phyloP scores from a whole-genome alignment of 2,329 filamentous ascomycete species.

The Colletotrichum karsti region DNA sequence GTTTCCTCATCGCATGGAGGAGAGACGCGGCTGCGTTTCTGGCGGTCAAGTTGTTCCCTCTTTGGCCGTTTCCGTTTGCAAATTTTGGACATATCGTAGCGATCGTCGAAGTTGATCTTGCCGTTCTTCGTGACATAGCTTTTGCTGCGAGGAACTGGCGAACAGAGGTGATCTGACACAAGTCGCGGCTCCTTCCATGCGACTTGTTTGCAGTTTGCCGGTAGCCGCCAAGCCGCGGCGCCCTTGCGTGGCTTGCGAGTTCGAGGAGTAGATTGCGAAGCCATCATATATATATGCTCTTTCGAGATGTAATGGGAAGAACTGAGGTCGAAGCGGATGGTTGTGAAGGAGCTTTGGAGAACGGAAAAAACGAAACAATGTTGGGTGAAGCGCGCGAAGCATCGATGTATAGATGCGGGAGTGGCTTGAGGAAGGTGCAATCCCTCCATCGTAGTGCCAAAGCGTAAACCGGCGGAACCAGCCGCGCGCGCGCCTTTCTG shows the following conservation, averaged over 20 bases:
- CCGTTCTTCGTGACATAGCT: constrained; percentile 18
- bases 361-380: not conserved
- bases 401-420: not conserved
- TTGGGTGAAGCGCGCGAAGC: not conserved
- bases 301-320: not conserved
- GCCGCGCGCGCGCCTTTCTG: not conserved
- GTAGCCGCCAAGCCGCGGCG: not conserved
- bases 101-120: constrained; percentile 4
- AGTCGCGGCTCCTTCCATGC: constrained; percentile 24
- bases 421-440: not conserved
- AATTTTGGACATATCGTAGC: not conserved
- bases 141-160: not conserved
- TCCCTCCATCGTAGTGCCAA: not conserved
- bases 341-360: too few relatives aligned
- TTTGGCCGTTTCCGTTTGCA: not conserved
- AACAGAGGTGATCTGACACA: constrained; percentile 6
- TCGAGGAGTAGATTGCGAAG: not conserved
- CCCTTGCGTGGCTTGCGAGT: not conserved
- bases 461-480: not conserved
- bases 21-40: not conserved
- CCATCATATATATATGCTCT: not conserved
- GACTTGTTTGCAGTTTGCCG: not conserved
- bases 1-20: not conserved
- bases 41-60: not conserved
- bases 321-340: not conserved